Conservation (phyloP, 2,329 filamentous ascomycete species). For the Pseudofabraea citricarpa region DNA sequence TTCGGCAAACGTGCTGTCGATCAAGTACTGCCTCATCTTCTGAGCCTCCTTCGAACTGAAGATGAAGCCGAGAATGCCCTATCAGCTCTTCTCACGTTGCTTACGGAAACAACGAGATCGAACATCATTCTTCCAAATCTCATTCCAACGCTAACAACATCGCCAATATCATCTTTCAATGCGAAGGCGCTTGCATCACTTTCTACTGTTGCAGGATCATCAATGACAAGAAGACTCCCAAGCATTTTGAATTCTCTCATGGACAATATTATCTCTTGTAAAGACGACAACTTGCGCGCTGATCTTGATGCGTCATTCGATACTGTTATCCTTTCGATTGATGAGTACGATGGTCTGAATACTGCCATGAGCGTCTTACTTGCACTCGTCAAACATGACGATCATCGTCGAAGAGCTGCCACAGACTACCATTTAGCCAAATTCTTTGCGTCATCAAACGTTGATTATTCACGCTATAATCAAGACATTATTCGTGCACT, state of each 20-base stretch:
- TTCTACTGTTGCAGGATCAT: constrained; percentile 81
- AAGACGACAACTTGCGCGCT: constrained; percentile 65
- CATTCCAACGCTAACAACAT: constrained; percentile 84
- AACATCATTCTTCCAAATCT: constrained; percentile 97
- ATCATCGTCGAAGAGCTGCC: constrained; percentile 75
- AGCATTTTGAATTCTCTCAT: constrained; percentile 90
- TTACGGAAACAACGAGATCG: constrained; percentile 88
- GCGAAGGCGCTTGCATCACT: constrained; percentile 89
- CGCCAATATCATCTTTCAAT: constrained; percentile 91
- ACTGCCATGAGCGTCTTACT: constrained; percentile 93
- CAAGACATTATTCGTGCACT: constrained; percentile 89
- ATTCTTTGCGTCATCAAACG: constrained; percentile 75
- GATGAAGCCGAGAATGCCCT: constrained; percentile 88
- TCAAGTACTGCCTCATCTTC: constrained; percentile 87
- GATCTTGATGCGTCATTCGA: constrained; percentile 83
- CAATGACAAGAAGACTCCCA: constrained; percentile 87
- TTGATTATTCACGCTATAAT: constrained; percentile 95
- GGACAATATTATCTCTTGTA: constrained; percentile 79
- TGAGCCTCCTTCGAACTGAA: constrained; percentile 82
- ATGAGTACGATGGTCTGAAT: constrained; percentile 94
- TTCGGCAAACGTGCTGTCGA: constrained; percentile 93
- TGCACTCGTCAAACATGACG: constrained; percentile 83
- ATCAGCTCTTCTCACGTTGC: constrained; percentile 84
- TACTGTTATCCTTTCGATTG: constrained; percentile 84
- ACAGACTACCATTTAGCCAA: constrained; percentile 76